Evolutionary conservation across 2,329 filamentous ascomycete genomes (phyloP), one percentile per base, ranked within the genome.

Genomic region (Stagonosporopsis vannaccii): DNA sequence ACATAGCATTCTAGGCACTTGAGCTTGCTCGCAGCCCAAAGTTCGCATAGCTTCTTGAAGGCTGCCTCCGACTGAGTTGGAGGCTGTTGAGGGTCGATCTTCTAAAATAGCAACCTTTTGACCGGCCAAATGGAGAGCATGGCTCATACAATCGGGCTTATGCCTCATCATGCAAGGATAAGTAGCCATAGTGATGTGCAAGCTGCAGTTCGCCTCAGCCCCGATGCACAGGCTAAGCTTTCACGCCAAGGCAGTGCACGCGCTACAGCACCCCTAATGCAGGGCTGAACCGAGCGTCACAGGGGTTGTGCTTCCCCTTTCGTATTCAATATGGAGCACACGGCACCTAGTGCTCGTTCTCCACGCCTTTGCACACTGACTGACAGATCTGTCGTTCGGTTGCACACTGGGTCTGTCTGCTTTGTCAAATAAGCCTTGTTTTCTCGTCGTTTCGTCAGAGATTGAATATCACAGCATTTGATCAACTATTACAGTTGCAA

Each of bases 301-400:
- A 50, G 46, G 35, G 52, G 52, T 37, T 13, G 17, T 9, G 28
- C 28, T 37, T 54, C 52, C 46, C 52, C 52, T 55, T 56, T 51
- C 23, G 52, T 42, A 46, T 46, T 17, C 41, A 36, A 36, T 46
- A 20, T 42, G 28, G 41, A 46, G 52, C 46, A 44, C 45, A 40
- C 46, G 41, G 40, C 45, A 50, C 28, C 8, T 45, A 43, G 46
- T 22, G 45, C 40, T 36, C 35, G 39, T 45, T 41, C 35, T 32
- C 36, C 52, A 17, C 32, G 17, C 32, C 28, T 41, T 23, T 37
- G 52, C 45, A 49, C 28, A 28, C 17, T 33, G 25, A 28, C 25
- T 26, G 44, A 44, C 20, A 40, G 46, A 46, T 51, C 36, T 37
- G 30, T 51, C 28, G 36, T 36, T 32, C 36, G 41, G 28, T 12